Evolutionary conservation across 2,329 filamentous ascomycete genomes (phyloP), one percentile per base, ranked within the genome.

Genomic region (Trichoderma simmonsii): DNA sequence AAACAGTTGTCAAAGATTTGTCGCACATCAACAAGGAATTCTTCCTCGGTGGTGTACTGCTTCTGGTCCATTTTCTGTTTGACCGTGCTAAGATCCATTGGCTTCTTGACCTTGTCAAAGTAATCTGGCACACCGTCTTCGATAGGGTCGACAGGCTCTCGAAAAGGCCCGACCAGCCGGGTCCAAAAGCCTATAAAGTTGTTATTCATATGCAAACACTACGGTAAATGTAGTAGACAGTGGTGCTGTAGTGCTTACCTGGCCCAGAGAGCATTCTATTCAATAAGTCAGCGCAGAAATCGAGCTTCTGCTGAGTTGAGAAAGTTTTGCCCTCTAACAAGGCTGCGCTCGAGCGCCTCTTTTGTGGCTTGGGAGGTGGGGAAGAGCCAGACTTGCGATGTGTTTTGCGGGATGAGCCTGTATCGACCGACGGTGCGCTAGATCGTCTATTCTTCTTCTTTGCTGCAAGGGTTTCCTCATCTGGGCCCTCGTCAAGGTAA

Each of bases 1-100:
- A 88, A 90, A 78, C 88, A 90, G 78, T 91, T 91, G 30, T 84
- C 80, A 72, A 90, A 90, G 43, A 91, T 91, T 76, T 89, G 87
- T 7, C 87, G 85, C 76, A 91, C 85, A 78, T 91, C 89, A 3
- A 79, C 79, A 48, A 85, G 78, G 74, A 91, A 91, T 67, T 89
- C 86, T 4, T 85, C 82, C 8, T 88, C 84, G 64, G 80, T 82
- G 3, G 71, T 76, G 77, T 91, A 91, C 75, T 86, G 84, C 24
- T 79, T 79, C 15, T 79, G 77, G 70, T 90, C 86, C 85, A 91
- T 88, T 79, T 90, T 90, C 61, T 74, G 79, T 79, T 90, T 89
- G 80, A 91, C 86, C 2, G 87, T 90, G 59, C 80, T 82, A 3
- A 91, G 84, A 75, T 90, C 88, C 88, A 91, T 91, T 0, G 89